Conservation (phyloP, 2,329 filamentous ascomycete genomes). For the Pseudocercospora musae region DNA sequence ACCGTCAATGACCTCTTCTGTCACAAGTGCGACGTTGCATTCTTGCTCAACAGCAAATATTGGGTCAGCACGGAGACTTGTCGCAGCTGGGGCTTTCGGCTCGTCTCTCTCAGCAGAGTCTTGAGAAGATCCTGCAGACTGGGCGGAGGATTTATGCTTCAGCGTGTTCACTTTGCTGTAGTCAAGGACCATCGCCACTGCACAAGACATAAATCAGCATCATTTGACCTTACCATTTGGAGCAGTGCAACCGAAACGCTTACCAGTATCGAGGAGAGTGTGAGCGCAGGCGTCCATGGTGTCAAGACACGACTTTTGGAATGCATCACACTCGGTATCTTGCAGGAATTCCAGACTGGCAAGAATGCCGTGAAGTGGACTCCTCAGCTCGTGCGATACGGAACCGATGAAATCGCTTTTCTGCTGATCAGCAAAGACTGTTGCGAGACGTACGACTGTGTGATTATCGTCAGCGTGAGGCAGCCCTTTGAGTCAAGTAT, state of each 20-base stretch:
- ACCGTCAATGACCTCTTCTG: slow-evolving; percentile 24
- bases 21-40: slow-evolving; percentile 18
- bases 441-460: slow-evolving; percentile 34
- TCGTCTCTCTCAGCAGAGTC: slow-evolving; percentile 2
- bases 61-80: slow-evolving; percentile 11
- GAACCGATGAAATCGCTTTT: slow-evolving; percentile 46
- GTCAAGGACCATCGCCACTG: slow-evolving; percentile 23
- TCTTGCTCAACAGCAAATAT: slow-evolving; percentile 21
- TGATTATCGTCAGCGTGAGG: not conserved
- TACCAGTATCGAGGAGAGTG: slow-evolving; percentile 17
- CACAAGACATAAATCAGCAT: not conserved
- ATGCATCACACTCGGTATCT: slow-evolving; percentile 36
- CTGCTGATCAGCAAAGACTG: slow-evolving; percentile 41
- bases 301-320: slow-evolving; percentile 24
- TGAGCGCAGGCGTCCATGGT: slow-evolving; percentile 25
- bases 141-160: slow-evolving; percentile 5
- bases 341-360: slow-evolving; percentile 45
- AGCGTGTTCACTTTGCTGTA: slow-evolving; percentile 21
- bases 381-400: slow-evolving; percentile 52
- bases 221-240: not conserved
- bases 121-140: slow-evolving; percentile 11
- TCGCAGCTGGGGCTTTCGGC: slow-evolving; percentile 11
- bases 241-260: not conserved
- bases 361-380: slow-evolving; percentile 31
- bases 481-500: not conserved